Evolutionary conservation across 2,329 filamentous ascomycete genomes (phyloP), one percentile per base, ranked within the genome.

Genomic region (Fusarium sp.): DNA sequence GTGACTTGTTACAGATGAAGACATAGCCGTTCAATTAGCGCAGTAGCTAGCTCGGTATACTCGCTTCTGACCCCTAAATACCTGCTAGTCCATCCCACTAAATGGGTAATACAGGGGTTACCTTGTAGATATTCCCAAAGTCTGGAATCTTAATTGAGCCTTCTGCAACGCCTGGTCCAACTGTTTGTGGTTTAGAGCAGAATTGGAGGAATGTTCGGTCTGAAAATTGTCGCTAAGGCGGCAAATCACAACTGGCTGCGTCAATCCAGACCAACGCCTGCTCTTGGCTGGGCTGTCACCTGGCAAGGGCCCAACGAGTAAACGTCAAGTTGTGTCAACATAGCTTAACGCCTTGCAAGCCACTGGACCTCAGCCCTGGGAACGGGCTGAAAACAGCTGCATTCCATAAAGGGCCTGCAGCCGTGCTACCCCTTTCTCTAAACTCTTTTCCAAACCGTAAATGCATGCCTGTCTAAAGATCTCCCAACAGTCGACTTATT

Each of bases 281-380:
- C 33, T 44, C 44, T 61, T 53, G 47, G 49, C 45, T 47, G 22
- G 31, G 34, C 19, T 13, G 17, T 49, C 50, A 51, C 26, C 36
- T 26, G 46, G 21, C 40, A 33, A 61, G 50, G 56, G 40, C 36
- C 11, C 39, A 49, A 26, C 56, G 33, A 45, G 26, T 53, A 7
- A 31, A 17, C 40, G 14, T 24, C 14, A 15, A 24, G 40, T 24
- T 42, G 40, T 46, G 26, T 31, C 42, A 15, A 24, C 28, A 49
- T 53, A 47, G 15, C 77, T 93, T 22, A 19, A 51, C 65, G 69
- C 62, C 60, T 33, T 45, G 31, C 17, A 54, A 70, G 69, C 70
- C 70, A 72, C 69, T 45, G 46, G 47, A 39, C 39, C 43, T 69
- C 67, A 72, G 61, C 69, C 42, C 61, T 47, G 19, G 13, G 15